Conservation (phyloP, 2,329 filamentous ascomycete species). For the Nemania abortiva region DNA sequence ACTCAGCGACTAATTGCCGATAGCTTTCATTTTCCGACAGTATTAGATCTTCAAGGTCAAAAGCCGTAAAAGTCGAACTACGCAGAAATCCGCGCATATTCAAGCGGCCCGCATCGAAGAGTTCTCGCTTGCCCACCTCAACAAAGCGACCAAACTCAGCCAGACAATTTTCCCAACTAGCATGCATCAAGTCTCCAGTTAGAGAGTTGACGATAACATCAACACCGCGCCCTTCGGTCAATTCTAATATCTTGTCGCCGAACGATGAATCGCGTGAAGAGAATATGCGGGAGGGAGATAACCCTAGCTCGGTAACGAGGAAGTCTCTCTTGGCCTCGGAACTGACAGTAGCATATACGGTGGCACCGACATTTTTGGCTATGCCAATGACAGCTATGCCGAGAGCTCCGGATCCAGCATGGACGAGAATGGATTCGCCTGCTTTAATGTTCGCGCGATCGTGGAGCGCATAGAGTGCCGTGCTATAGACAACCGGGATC, state of each 20-base stretch:
- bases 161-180: constrained; percentile 52
- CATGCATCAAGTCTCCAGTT: constrained; percentile 19
- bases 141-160: constrained; percentile 55
- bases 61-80: constrained; percentile 54
- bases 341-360: not conserved
- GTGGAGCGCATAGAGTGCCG: not conserved
- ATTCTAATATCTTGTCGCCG: too few relatives aligned
- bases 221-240: too few relatives aligned
- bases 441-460: not conserved
- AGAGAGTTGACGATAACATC: constrained; percentile 28
- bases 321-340: too few relatives aligned
- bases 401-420: not conserved
- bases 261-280: too few relatives aligned
- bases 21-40: not conserved
- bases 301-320: too few relatives aligned
- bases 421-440: not conserved
- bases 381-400: not conserved
- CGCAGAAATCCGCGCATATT: constrained; percentile 48
- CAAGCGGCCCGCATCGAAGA: constrained; percentile 47
- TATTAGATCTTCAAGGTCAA: not conserved
- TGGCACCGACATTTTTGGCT: not conserved
- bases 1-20: too few relatives aligned
- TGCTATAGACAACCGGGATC: not conserved
- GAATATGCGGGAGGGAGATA: too few relatives aligned
- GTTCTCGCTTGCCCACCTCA: constrained; percentile 55